These are phyloP conservation scores for Bonia amplexicaulis DNA, from an alignment of 176 grass and related monocot genomes.

Conservation along the genomic window DNA sequence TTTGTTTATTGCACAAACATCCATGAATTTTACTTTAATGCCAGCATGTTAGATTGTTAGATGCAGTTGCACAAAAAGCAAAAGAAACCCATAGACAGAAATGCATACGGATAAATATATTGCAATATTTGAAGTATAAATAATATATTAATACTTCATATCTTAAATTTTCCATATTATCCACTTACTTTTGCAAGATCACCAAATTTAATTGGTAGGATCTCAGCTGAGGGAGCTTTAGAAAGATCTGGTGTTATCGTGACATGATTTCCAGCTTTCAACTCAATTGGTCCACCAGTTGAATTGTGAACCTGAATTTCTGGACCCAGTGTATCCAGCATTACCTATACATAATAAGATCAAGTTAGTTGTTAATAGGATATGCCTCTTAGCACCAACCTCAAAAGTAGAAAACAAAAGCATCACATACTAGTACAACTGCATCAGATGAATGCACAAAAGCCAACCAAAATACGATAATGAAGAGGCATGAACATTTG, in stretches of 20 bases:
- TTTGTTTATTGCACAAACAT: background rate
- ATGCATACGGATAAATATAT: background rate
- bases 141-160: background rate
- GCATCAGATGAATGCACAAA: slow-evolving; percentile 4
- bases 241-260: slow-evolving; percentile 74
- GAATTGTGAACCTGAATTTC: slow-evolving; percentile 92
- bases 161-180: background rate
- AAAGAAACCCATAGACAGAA: background rate
- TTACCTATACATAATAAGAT: slow-evolving; percentile 53
- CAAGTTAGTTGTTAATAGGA: slow-evolving; percentile 1
- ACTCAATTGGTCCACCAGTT: slow-evolving; percentile 55
- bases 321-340: slow-evolving; percentile 95
- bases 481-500: background rate
- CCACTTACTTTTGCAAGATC: slow-evolving; percentile 81
- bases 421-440: background rate
- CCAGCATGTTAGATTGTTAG: background rate
- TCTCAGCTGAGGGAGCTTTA: slow-evolving; percentile 57
- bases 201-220: slow-evolving; percentile 75
- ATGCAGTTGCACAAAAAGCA: background rate
- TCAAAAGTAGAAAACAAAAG: background rate
- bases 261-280: slow-evolving; percentile 73
- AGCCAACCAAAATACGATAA: background rate
- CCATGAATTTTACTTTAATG: background rate
- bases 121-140: background rate
- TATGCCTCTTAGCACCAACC: background rate